Evolutionary conservation across 805 yeast genomes (phyloP).

Genomic region (Schwanniomyces sp.): DNA sequence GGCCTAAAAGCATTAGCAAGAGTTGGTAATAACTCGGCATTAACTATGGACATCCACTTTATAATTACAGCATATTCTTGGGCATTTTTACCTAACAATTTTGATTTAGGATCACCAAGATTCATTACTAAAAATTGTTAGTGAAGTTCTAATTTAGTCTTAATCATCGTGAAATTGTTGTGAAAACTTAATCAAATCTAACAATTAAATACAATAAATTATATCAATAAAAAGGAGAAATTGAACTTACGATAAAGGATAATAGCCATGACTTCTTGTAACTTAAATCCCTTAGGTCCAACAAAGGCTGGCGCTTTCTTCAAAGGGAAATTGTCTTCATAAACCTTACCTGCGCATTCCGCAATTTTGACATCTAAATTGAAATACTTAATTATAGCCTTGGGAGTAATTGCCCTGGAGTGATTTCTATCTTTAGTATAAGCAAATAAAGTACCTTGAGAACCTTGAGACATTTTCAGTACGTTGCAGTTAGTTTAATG

Average conservation of each 20-base stretch:
- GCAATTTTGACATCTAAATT: slow-evolving; percentile 57
- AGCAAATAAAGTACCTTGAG: slow-evolving; percentile 66
- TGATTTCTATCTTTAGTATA: slow-evolving; percentile 27
- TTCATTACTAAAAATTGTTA: slow-evolving; percentile 41
- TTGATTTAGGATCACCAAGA: slow-evolving; percentile 43
- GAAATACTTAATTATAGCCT: slow-evolving; percentile 57
- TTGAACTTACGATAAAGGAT: slow-evolving; percentile 53
- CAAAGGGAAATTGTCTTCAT: slow-evolving; percentile 58
- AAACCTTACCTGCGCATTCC: slow-evolving; percentile 42
- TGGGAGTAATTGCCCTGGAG: slow-evolving; percentile 19
- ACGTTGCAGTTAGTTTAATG: no score
- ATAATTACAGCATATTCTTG: slow-evolving; percentile 65
- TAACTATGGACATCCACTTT: slow-evolving; percentile 77
- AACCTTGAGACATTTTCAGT: slow-evolving; percentile 61
- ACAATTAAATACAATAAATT: slow-evolving; percentile 41
- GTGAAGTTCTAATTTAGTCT: slow-evolving; percentile 51
- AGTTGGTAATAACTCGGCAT: slow-evolving; percentile 58
- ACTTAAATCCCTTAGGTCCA: slow-evolving; percentile 71
- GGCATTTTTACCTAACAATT: slow-evolving; percentile 64
- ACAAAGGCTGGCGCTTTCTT: slow-evolving; percentile 64
- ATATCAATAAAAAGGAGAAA: background rate
- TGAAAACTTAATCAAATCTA: slow-evolving; percentile 46
- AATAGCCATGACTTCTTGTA: slow-evolving; percentile 69
- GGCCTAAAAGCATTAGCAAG: slow-evolving; percentile 56
- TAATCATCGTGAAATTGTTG: slow-evolving; percentile 92